phyloP scores from a whole-genome alignment of 1,139 yeast species.

The Kodamaea fungicola region DNA sequence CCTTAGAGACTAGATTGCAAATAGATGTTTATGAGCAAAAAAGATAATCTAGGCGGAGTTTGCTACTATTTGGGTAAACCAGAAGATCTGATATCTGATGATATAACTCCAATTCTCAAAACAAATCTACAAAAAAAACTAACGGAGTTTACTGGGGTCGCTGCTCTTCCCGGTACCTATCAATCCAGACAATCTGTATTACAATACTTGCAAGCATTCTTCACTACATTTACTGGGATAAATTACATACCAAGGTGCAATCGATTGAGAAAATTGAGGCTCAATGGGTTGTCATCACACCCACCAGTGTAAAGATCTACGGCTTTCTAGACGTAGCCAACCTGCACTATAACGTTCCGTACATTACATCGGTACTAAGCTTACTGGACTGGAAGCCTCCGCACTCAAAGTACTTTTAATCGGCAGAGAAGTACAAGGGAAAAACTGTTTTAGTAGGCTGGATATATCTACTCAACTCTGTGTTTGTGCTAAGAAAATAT shows the following conservation, averaged over 20 bases:
- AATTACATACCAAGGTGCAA: background rate
- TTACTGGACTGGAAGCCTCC: slow-evolving; percentile 33
- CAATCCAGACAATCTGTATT: slow-evolving; percentile 39
- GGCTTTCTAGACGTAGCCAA: slow-evolving; percentile 47
- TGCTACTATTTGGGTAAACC: slow-evolving; percentile 38
- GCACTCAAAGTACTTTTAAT: slow-evolving; percentile 44
- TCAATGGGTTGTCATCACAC: slow-evolving; percentile 1
- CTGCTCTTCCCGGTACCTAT: slow-evolving; percentile 26
- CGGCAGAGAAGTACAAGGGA: slow-evolving; percentile 26
- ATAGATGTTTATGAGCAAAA: slow-evolving; percentile 44
- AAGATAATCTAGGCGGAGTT: slow-evolving; percentile 43
- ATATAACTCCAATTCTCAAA: slow-evolving; percentile 46
- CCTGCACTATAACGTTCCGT: slow-evolving; percentile 48
- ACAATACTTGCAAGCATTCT: slow-evolving; percentile 17
- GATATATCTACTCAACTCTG: slow-evolving; percentile 46
- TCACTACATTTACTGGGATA: background rate
- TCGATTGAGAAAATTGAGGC: slow-evolving; percentile 12
- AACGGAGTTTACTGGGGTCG: slow-evolving; percentile 44
- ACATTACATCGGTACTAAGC: slow-evolving; percentile 42
- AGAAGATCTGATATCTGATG: slow-evolving; percentile 1
- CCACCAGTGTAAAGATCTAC: slow-evolving; percentile 16
- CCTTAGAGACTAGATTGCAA: slow-evolving; percentile 34
- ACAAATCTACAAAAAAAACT: slow-evolving; percentile 42
- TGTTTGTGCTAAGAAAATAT: slow-evolving; percentile 36
- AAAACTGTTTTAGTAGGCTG: slow-evolving; percentile 45